Base-by-base conservation (phyloP, 2,329 filamentous ascomycete genomes). In the Monosporascus sp. region DNA sequence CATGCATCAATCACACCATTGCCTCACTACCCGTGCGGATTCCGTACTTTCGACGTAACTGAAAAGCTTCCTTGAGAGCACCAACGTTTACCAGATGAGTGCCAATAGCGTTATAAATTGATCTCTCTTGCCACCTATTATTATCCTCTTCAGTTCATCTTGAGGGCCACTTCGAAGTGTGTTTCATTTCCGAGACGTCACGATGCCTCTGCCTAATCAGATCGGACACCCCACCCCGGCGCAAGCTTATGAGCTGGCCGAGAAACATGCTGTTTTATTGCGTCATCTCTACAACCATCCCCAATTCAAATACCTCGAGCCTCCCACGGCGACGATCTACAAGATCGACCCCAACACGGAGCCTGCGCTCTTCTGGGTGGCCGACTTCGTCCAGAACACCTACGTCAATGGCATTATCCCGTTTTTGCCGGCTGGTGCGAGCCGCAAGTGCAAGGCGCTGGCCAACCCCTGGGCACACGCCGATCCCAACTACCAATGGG, bases 381-480 rank as follows among this genome's bases (percentile, higher is more conserved):
- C 62, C 48, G 65, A 68, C 27, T 69, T 68, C 54, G 52, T 65
- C 11, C 63, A 69, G 56, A 60, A 48, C 11, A 69, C 65, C 5
- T 68, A 69, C 55, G 26, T 64, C 52, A 54, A 65, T 9, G 53
- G 59, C 53, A 59, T 67, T 9, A 22, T 67, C 26, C 66, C 64
- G 8, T 64, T 62, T 51, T 60, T 69, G 22, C 66, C 66, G 2
- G 19, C 53, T 17, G 66, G 60, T n/a, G 62, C 63, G 22, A 60
- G 62, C 37, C 63, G 64, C 46, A 65, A 63, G 36, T 65, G 63
- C 59, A 64, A 65, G 31, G 64, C 51, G 47, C 50, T 67, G 36
- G 61, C 45, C 47, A 68, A 68, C 57, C 64, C 65, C 11, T 69
- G 65, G 65, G 65, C 65, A 24, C 61, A 61, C 49, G 58, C 53